Evolutionary conservation across 805 yeast species (phyloP), one percentile per base, ranked within the genome.

Genomic region (Wickerhamiella occidentalis): DNA sequence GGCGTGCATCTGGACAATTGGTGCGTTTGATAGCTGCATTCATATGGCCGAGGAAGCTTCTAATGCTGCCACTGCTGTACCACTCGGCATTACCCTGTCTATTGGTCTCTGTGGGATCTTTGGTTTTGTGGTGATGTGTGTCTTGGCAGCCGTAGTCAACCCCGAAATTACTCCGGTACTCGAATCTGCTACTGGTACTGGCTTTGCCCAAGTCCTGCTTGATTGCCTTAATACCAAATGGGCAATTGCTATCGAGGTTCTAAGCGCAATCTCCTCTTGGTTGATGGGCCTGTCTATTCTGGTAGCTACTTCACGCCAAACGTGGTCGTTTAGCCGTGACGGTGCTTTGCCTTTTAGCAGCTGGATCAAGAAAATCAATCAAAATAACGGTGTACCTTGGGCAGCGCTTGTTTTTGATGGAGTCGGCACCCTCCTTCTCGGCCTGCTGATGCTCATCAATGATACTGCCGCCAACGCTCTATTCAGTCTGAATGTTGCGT

Each of bases 241-340:
- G 82, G 79, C 85, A 5, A 64, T 79, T 38, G 81, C 78, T 0
- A 70, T 79, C 52, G 75, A 80, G 78, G 56, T 77, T 3, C 56
- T 80, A 46, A 72, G 77, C 58, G 74, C 78, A 8, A 61, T 72
- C 52, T 77, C 82, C 18, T 85, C 79, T 58, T 79, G 76, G 62
- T 65, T 79, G 49, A 80, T 80, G 85, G 82, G 82, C 9, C 70
- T 76, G 29, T 76, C 83, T 1, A 72, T 76, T 50, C 66, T 79
- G 45, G 73, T 78, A 43, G 85, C 85, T 6, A 73, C 76, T 6
- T 78, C 84, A 6, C 73, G 87, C 61, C 86, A 80, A 61, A 71
- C 79, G 41, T 81, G 82, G 78, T 85, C 86, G 1, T 79, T 81
- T 61, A 77, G 85, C 40, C 74, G 90, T 66, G 90, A 82, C 61